These are phyloP conservation scores for Candida xiaguanensis DNA, from an alignment of 805 yeast species.

Conservation along the genomic window DNA sequence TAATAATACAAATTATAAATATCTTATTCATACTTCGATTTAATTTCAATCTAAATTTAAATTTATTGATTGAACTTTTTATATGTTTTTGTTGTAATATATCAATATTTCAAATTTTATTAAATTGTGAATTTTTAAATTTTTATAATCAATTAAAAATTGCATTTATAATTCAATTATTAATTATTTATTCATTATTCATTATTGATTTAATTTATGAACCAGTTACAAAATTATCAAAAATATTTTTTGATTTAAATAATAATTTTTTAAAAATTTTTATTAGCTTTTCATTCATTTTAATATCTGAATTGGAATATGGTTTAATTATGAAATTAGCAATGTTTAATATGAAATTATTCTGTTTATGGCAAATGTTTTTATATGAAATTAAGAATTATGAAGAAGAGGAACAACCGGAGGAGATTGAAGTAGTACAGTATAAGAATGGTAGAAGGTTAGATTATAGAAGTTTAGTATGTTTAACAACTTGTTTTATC, in stretches of 20 bases:
- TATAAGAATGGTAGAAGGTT: neutral
- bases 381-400: slow-evolving; percentile 20
- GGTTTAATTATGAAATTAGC: slow-evolving; percentile 18
- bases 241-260: slow-evolving; percentile 1
- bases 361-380: slow-evolving; percentile 28
- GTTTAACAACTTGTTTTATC: slow-evolving; percentile 1
- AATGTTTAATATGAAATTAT: slow-evolving; percentile 26
- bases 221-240: neutral
- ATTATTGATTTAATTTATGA: neutral
- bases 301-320: neutral
- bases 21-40: slow-evolving; percentile 2
- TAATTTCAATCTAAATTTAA: neutral
- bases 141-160: neutral
- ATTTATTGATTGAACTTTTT: neutral
- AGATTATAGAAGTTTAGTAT: neutral
- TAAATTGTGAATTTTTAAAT: neutral
- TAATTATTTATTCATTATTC: slow-evolving; percentile 1
- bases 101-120: neutral
- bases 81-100: neutral
- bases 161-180: slow-evolving; percentile 1
- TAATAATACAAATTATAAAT: slow-evolving; percentile 1
- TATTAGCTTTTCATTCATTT: slow-evolving; percentile 3
- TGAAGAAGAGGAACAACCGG: neutral
- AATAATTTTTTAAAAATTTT: slow-evolving; percentile 6
- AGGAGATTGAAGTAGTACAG: neutral